A percentile compares a stretch with the other conserved stretches of the same genome.
Conservation (phyloP, 768 basidiomycete species). For the Russula brevipes region DNA sequence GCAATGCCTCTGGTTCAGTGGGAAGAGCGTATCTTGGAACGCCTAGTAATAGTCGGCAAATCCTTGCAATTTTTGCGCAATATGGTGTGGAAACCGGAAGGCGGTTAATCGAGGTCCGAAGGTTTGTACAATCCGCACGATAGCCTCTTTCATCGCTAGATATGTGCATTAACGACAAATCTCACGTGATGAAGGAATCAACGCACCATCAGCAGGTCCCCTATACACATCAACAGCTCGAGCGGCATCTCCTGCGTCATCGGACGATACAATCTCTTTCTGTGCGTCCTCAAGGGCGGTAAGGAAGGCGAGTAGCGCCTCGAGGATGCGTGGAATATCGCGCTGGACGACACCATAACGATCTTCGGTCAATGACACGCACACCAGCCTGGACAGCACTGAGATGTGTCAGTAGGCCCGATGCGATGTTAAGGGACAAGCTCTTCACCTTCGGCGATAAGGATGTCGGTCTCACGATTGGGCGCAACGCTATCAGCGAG, state of each 20-base stretch:
- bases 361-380: conserved; percentile 74
- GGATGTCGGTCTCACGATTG: conserved; percentile 55
- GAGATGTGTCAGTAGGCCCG: conserved; percentile 1
- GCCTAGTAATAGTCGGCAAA: conserved; percentile 59
- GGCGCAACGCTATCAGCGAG: conserved; percentile 53
- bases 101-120: conserved; percentile 71
- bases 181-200: not conserved
- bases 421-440: not conserved
- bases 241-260: conserved; percentile 45
- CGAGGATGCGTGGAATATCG: conserved; percentile 77
- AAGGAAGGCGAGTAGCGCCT: conserved; percentile 67
- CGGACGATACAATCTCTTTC: conserved; percentile 44
- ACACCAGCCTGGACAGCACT: conserved; percentile 66
- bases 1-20: not conserved
- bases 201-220: conserved; percentile 56
- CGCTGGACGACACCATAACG: conserved; percentile 78
- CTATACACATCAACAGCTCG: conserved; percentile 51
- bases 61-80: conserved; percentile 59
- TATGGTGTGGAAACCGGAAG: conserved; percentile 72
- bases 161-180: not conserved
- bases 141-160: conserved; percentile 59
- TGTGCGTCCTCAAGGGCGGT: conserved; percentile 62
- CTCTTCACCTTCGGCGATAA: conserved; percentile 53
- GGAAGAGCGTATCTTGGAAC: not conserved
- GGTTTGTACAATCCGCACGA: conserved; percentile 61